These are phyloP conservation scores for Aspergillus versicolor DNA, from an alignment of 2,329 filamentous ascomycete genomes.

Conservation along the genomic window DNA sequence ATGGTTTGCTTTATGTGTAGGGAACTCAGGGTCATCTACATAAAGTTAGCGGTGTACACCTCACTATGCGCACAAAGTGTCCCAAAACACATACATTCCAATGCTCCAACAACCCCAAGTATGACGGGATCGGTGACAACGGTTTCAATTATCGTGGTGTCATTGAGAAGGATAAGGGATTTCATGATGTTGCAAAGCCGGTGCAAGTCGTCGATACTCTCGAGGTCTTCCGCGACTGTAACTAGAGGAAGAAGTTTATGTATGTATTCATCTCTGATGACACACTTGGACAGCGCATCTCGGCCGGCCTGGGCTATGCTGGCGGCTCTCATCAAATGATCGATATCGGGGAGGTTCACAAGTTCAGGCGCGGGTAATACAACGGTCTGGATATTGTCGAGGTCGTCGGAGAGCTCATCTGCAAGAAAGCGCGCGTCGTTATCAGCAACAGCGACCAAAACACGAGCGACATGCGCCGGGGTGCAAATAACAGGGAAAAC, in stretches of 20 bases:
- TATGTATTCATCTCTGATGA: slow-evolving; percentile 84
- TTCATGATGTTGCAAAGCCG: slow-evolving; percentile 98
- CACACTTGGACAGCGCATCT: slow-evolving; percentile 82
- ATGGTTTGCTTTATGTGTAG: slow-evolving; percentile 95
- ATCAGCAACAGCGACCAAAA: slow-evolving; percentile 27
- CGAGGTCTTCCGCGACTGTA: slow-evolving; percentile 83
- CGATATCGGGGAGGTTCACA: slow-evolving; percentile 79
- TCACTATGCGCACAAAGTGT: background rate
- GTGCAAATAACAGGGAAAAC: background rate
- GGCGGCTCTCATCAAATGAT: slow-evolving; percentile 76
- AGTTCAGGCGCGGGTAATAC: slow-evolving; percentile 76
- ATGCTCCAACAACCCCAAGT: slow-evolving; percentile 85
- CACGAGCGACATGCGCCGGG: background rate
- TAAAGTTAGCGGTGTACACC: slow-evolving; percentile 28
- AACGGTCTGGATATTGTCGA: slow-evolving; percentile 70
- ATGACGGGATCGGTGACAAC: slow-evolving; percentile 88
- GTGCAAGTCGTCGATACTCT: slow-evolving; percentile 83
- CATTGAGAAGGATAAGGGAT: slow-evolving; percentile 88
- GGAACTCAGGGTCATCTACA: slow-evolving; percentile 88
- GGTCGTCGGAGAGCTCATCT: slow-evolving; percentile 91
- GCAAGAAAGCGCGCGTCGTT: slow-evolving; percentile 14
- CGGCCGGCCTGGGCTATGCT: slow-evolving; percentile 73
- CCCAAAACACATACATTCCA: slow-evolving; percentile 66
- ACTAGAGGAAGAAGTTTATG: slow-evolving; percentile 82
- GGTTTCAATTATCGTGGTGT: slow-evolving; percentile 90